Conservation (phyloP, 148 eudicot species). For the Rhododendron vialii region DNA sequence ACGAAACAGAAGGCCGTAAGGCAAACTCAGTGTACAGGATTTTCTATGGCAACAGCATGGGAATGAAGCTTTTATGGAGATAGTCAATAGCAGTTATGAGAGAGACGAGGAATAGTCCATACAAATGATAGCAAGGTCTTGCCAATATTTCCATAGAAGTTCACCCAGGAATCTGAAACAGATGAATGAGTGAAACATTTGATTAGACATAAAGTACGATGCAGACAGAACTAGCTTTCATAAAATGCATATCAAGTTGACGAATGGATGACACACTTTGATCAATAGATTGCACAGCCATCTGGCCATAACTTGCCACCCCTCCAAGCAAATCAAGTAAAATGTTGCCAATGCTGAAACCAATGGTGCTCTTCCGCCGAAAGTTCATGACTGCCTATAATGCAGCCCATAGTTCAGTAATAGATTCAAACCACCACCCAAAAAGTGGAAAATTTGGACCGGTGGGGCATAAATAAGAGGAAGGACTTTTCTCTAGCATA, state of each 20-base stretch:
- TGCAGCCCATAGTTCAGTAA: not conserved
- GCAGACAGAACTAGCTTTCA: not conserved
- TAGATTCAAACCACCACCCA: not conserved
- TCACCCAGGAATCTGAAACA: slow-evolving; percentile 72
- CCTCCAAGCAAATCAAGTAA: slow-evolving; percentile 78
- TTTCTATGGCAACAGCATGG: not conserved
- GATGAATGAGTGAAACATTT: not conserved
- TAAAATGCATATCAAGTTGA: not conserved
- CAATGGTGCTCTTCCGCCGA: slow-evolving; percentile 72
- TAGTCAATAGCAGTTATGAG: not conserved
- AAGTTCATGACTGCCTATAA: slow-evolving; percentile 75
- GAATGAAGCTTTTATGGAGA: not conserved
- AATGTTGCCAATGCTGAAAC: slow-evolving; percentile 86
- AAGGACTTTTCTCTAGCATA: not conserved
- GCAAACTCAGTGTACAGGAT: not conserved
- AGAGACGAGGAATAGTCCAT: slow-evolving; percentile 14
- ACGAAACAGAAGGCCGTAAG: not conserved
- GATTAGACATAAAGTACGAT: not conserved
- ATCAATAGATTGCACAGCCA: slow-evolving; percentile 80
- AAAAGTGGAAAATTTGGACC: not conserved
- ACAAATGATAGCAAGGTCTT: slow-evolving; percentile 79
- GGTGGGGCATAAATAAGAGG: not conserved
- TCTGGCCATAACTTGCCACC: slow-evolving; percentile 62
- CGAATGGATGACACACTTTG: slow-evolving; percentile 38
- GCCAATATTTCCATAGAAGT: slow-evolving; percentile 86